phyloP scores from a whole-genome alignment of 306 rosid genomes.

The Inga laurina region DNA sequence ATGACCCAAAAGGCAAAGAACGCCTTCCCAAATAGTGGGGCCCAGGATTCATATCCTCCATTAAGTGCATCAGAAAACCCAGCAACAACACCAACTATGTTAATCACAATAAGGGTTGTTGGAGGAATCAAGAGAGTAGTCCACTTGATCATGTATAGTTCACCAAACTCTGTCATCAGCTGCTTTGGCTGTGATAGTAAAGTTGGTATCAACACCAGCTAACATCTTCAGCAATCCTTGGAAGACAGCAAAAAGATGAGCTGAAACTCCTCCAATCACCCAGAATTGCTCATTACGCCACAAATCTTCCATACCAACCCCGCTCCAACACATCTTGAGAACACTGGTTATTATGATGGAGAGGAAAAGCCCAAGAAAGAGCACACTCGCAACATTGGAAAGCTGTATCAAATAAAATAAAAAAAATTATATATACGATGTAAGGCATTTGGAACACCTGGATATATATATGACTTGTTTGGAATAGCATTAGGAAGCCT shows the following conservation, averaged over 20 bases:
- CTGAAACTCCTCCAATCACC: constrained; percentile 98
- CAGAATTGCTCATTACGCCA: constrained; percentile 99
- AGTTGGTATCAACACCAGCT: constrained; percentile 95
- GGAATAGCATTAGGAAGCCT: too few species aligned
- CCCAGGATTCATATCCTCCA: constrained; percentile 97
- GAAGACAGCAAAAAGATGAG: constrained; percentile 97
- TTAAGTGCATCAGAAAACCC: constrained; percentile 96
- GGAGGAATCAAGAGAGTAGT: constrained; percentile 96
- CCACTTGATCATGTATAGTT: constrained; percentile 87
- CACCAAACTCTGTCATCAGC: constrained; percentile 91
- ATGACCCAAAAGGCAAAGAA: constrained; percentile 98
- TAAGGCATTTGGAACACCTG: not conserved
- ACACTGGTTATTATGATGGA: constrained; percentile 85
- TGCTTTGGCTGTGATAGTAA: constrained; percentile 87
- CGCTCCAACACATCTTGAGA: constrained; percentile 95
- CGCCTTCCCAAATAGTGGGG: constrained; percentile 92
- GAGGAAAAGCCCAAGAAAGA: constrained; percentile 97
- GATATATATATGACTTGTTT: too few species aligned
- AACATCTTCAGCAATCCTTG: constrained; percentile 92
- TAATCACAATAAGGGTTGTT: constrained; percentile 73
- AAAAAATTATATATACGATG: not conserved
- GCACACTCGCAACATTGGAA: constrained; percentile 81
- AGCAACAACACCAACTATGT: constrained; percentile 95
- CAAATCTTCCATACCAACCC: constrained; percentile 78
- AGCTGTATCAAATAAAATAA: constrained; percentile 55